phyloP scores from a whole-genome alignment of 208 protist species.

The Porcisia hertigi region DNA sequence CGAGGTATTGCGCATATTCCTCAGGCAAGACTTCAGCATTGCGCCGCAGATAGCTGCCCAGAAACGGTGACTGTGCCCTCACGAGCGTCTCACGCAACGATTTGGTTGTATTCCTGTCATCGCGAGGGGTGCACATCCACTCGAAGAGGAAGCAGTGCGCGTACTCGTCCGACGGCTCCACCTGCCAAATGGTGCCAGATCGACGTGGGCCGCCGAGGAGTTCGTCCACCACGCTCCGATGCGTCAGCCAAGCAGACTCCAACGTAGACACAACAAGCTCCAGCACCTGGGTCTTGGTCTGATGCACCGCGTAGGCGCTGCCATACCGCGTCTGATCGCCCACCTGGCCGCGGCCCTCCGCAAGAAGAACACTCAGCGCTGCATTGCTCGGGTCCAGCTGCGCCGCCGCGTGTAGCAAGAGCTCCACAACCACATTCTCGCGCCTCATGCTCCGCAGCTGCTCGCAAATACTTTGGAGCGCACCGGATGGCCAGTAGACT shows the following conservation, averaged over 20 bases:
- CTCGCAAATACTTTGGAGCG: slow-evolving; percentile 74
- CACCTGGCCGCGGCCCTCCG: slow-evolving; percentile 20
- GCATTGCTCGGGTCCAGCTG: slow-evolving; percentile 80
- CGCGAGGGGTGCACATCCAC: slow-evolving; percentile 74
- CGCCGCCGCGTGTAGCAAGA: slow-evolving; percentile 83
- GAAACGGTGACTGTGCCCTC: slow-evolving; percentile 61
- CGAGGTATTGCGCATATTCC: slow-evolving; percentile 84
- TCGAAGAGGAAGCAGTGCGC: slow-evolving; percentile 87
- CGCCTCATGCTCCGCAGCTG: slow-evolving; percentile 69
- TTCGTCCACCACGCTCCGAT: slow-evolving; percentile 74
- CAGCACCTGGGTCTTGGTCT: slow-evolving; percentile 71
- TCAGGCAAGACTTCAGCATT: slow-evolving; percentile 60
- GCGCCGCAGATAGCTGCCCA: slow-evolving; percentile 69
- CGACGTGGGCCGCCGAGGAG: slow-evolving; percentile 75
- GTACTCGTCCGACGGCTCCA: slow-evolving; percentile 85
- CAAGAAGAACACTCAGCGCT: slow-evolving; percentile 58
- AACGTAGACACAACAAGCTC: slow-evolving; percentile 53
- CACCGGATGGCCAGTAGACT: slow-evolving; percentile 75
- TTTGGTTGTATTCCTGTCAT: slow-evolving; percentile 49
- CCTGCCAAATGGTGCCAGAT: slow-evolving; percentile 84
- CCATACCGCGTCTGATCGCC: slow-evolving; percentile 17
- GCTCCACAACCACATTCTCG: slow-evolving; percentile 67
- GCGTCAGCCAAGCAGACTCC: slow-evolving; percentile 73
- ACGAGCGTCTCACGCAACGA: slow-evolving; percentile 75
- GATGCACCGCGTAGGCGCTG: slow-evolving; percentile 42